A percentile compares a stretch with the other conserved stretches of the same genome.
These are phyloP conservation scores for Starmerella floris DNA, from an alignment of 805 yeast species.

Conservation along the genomic window DNA sequence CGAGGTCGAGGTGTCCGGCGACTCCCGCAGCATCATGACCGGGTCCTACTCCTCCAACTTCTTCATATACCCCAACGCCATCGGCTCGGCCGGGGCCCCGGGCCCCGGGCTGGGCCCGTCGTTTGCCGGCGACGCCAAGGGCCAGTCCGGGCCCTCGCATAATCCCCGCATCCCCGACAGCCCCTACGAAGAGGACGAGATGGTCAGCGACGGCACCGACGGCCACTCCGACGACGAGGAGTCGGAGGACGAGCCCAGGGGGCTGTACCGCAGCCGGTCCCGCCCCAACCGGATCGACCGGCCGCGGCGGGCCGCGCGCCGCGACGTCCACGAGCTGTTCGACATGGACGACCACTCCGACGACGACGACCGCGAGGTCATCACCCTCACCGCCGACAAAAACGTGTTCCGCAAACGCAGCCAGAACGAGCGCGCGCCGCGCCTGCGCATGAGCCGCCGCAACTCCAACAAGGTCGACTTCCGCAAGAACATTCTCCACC, in stretches of 20 bases:
- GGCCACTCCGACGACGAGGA: conserved; percentile 3
- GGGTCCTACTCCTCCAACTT: conserved; percentile 96
- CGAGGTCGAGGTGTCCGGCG: conserved; percentile 91
- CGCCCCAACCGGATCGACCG: neutral
- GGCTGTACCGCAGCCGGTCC: neutral
- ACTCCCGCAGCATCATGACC: conserved; percentile 82
- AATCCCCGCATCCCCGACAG: neutral
- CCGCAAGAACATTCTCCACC: conserved; percentile 83
- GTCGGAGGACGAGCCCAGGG: neutral
- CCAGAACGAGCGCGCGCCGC: conserved; percentile 16
- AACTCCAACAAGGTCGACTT: conserved; percentile 73
- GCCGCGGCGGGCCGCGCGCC: conserved; percentile 5
- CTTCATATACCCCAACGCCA: conserved; percentile 84
- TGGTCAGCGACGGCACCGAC: neutral
- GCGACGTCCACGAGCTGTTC: conserved; percentile 1
- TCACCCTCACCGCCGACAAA: conserved; percentile 93
- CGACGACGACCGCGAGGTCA: conserved; percentile 39
- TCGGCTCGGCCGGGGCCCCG: conserved; percentile 8
- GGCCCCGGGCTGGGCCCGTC: neutral
- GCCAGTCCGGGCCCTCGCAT: conserved; percentile 18
- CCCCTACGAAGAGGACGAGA: neutral
- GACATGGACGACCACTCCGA: conserved; percentile 16
- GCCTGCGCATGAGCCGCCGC: conserved; percentile 40
- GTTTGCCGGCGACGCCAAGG: conserved; percentile 10
- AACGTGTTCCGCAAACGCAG: conserved; percentile 76